A percentile compares a stretch with the other conserved stretches of the same genome.
Evolutionary conservation across 2,329 filamentous ascomycete species (phyloP).

Genomic region (Graphium sp.): DNA sequence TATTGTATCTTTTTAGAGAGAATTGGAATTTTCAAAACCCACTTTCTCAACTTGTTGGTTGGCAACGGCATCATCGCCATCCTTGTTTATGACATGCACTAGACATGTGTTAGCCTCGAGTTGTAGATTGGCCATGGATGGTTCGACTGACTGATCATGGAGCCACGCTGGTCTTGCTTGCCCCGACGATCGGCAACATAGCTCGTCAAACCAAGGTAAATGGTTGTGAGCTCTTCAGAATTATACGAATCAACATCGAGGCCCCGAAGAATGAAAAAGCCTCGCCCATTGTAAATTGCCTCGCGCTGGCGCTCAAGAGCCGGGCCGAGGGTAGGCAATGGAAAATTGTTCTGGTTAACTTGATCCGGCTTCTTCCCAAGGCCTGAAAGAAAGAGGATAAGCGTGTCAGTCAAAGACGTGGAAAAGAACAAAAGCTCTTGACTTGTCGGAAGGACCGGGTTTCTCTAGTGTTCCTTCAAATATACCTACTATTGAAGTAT

Average conservation of each 20-base stretch:
- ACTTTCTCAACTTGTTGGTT: slow-evolving; percentile 4
- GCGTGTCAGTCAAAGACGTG: too few relatives aligned
- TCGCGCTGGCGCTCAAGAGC: slow-evolving; percentile 24
- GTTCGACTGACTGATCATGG: slow-evolving; percentile 5
- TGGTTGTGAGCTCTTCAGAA: slow-evolving; percentile 38
- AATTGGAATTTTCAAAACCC: not conserved
- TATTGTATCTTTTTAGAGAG: not conserved
- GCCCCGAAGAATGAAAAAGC: slow-evolving; percentile 45
- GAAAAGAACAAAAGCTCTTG: too few relatives aligned
- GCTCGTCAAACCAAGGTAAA: slow-evolving; percentile 41
- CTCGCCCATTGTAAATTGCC: slow-evolving; percentile 38
- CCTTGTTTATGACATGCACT: slow-evolving; percentile 4
- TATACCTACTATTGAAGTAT: slow-evolving; percentile 5
- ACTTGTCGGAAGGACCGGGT: too few relatives aligned
- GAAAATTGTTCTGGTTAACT: slow-evolving; percentile 25
- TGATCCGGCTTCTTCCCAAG: too few relatives aligned
- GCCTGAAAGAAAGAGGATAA: too few relatives aligned
- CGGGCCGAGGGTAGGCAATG: slow-evolving; percentile 28
- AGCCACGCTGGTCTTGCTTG: slow-evolving; percentile 24
- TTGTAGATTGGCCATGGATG: slow-evolving; percentile 17
- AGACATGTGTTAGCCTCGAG: slow-evolving; percentile 21
- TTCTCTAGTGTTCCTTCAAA: too few relatives aligned
- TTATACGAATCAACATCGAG: slow-evolving; percentile 32
- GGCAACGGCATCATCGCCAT: slow-evolving; percentile 3
- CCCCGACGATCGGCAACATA: slow-evolving; percentile 38